Base-by-base conservation (phyloP, 2,329 filamentous ascomycete species). In the Lecanosticta acicola region DNA sequence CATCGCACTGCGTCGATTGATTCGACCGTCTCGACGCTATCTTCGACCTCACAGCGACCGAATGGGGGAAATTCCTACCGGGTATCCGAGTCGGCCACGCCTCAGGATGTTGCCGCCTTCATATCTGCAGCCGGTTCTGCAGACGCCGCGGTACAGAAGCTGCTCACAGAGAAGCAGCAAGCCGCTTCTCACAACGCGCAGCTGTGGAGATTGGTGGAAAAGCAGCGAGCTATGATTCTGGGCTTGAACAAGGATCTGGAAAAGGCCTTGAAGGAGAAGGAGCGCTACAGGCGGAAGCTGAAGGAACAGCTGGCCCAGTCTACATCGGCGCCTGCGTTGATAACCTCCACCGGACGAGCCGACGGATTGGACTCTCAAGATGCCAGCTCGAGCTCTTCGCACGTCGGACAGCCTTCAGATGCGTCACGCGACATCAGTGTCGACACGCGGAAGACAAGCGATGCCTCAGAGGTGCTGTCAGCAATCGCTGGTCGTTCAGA, bases 211-310 rank as follows among this genome's bases (percentile, higher is more conserved):
- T 71, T 98, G 38, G 89, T 98, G 40, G 91, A 97, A 66, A 97
- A 98, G 71, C 93, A 98, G 67, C 79, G 91, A 51, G 82, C 88
- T 13, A 90, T 98, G 82, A 89, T 98, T 44, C 69, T 95, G 16
- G 91, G 90, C 5, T 75, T 98, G 52, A 96, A 97, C 63, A 94
- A 93, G 66, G 93, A 98, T 64, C 73, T 98, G 10, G 91, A 97
- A 67, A 81, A 87, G 42, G 83, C 90, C 1, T 68, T 95, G 54
- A 94, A 94, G 64, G 93, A 97, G 57, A 96, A 96, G 68, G 91
- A 97, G 56, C 84, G 85, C 58, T 97, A 97, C 64, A 82, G 87
- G 59, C 90, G 84, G 66, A 95, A 93, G 67, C 66, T 94, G 35
- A 95, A 94, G 67, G 90, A 97, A 45, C 66, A 79, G 48, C 68